Base-by-base conservation (phyloP, 139 green algal species). In the Micractinium conductrix region DNA sequence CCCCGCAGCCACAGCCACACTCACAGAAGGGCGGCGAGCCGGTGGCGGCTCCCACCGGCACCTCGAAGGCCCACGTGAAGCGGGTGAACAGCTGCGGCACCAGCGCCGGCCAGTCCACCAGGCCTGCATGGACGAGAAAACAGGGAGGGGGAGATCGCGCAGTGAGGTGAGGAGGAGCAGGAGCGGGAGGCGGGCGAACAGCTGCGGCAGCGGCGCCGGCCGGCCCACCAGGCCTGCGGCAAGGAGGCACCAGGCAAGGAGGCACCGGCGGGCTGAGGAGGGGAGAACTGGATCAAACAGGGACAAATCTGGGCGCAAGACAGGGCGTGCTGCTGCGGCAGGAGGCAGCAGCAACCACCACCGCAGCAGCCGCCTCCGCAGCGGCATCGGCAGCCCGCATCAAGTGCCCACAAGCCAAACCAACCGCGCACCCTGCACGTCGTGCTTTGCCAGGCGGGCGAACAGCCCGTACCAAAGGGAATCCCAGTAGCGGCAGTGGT, bases 21-120 rank as follows among this genome's bases (percentile, higher is more conserved):
- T 58, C 79, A 93, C 86, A 74, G 21, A 91, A 88, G 2, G 91
- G 92, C 14, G 81, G 67, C 10, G 65, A 45, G 6, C 91, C 87
- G 48, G 76, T 85, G 33, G 92, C 87, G 22, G 88, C 86, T 72
- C 93, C 95, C n/a, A 98, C 91, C 1, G 95, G 94, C 28, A 98
- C 88, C 14, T 94, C 85, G 80, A 97, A 95, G n/a, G 81, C 79
- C 71, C 87, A 91, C 60, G 92, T 81, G 38, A 94, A 87, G 58
- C 88, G 75, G 5, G 90, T 94, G 83, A 88, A 93, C 12, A 98
- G 79, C 22, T 75, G 37, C 4, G 88, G 82, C 63, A 96, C 55
- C 83, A 93, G 80, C 0, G 83, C 84, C 1, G 4, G 24, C 93
- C 93, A 96, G 74, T 92, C 69, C 8, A 97, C 83, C 10, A 90